A percentile compares a stretch with the other conserved stretches of the same genome.
Conservation (phyloP, 2,329 filamentous ascomycete species). For the Paecilomyces formosus region DNA sequence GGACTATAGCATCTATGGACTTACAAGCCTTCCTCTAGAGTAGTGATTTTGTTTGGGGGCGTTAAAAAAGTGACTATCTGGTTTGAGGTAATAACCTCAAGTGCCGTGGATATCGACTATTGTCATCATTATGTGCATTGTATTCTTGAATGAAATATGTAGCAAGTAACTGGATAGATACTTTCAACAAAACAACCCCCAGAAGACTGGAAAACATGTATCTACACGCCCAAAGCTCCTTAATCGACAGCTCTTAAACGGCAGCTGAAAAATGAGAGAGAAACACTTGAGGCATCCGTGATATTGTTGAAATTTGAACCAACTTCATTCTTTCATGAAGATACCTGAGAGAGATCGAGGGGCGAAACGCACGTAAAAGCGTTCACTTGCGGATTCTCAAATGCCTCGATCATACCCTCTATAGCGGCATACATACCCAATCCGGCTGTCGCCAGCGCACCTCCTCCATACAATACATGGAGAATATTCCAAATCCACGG, state of each 20-base stretch:
- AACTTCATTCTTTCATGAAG: neutral
- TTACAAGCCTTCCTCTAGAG: neutral
- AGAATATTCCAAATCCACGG: constrained; percentile 14
- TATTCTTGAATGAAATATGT: too few species aligned
- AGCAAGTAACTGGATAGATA: too few species aligned
- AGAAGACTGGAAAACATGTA: too few species aligned
- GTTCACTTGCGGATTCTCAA: constrained; percentile 18
- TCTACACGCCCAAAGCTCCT: too few species aligned
- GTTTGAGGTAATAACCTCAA: neutral
- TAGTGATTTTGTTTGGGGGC: too few species aligned
- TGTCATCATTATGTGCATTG: too few species aligned
- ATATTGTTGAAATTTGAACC: neutral
- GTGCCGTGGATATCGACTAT: neutral
- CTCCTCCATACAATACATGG: constrained; percentile 13
- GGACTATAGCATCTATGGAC: neutral
- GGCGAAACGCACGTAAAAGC: constrained; percentile 20
- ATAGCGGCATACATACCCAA: constrained; percentile 18
- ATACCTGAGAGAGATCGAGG: constrained; percentile 9
- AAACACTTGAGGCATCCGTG: neutral
- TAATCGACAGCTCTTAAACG: too few species aligned
- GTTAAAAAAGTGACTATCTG: too few species aligned
- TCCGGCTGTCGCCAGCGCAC: constrained; percentile 14
- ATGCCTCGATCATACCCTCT: constrained; percentile 19
- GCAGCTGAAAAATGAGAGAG: too few species aligned
- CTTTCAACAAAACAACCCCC: too few species aligned